Evolutionary conservation across 768 basidiomycete genomes (phyloP).

Genomic region (Naganishia kalamii): DNA sequence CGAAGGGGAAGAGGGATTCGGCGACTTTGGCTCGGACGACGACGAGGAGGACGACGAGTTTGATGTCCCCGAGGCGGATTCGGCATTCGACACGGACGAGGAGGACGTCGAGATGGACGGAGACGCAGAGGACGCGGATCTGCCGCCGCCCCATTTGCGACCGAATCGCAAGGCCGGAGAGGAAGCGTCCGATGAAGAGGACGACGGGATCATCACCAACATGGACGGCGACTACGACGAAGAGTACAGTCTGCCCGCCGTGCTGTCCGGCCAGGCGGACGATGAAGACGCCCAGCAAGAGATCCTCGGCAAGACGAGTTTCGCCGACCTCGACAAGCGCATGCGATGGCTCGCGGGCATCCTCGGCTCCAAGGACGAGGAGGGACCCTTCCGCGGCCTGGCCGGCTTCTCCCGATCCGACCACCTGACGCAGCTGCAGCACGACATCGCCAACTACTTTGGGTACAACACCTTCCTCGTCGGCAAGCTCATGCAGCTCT

Average conservation of each 20-base stretch:
- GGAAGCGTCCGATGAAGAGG: constrained; percentile 24
- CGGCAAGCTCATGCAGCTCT: constrained; percentile 89
- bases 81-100: constrained; percentile 24
- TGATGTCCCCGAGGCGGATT: constrained; percentile 17
- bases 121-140: constrained; percentile 28
- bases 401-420: constrained; percentile 64
- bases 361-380: constrained; percentile 35
- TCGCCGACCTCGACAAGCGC: constrained; percentile 44
- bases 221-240: constrained; percentile 39
- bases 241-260: constrained; percentile 43
- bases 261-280: constrained; percentile 13
- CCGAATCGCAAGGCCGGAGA: constrained; percentile 29
- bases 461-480: constrained; percentile 94
- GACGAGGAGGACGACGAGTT: constrained; percentile 30
- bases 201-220: constrained; percentile 41
- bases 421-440: constrained; percentile 76
- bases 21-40: constrained; percentile 25
- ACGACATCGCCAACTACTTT: constrained; percentile 90
- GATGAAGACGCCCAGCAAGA: constrained; percentile 41
- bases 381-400: constrained; percentile 36
- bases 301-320: constrained; percentile 41
- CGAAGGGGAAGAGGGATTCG: background rate
- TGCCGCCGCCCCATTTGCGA: constrained; percentile 34
- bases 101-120: constrained; percentile 31
- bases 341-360: constrained; percentile 47